phyloP scores from a whole-genome alignment of 2,329 filamentous ascomycete species.

The Alternaria postmessia region DNA sequence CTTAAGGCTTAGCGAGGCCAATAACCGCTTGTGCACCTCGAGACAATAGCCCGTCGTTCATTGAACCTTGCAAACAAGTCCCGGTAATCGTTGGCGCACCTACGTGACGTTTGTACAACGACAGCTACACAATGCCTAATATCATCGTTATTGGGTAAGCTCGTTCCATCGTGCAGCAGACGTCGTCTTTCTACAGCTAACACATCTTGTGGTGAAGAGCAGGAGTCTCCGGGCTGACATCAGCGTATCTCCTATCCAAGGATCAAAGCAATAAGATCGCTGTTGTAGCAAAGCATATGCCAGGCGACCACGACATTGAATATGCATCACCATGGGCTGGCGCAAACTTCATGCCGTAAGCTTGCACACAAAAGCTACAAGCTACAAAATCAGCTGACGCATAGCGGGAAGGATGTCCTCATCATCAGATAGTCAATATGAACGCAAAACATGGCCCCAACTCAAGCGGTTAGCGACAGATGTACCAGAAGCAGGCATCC shows the following conservation, averaged over 20 bases:
- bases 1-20: not conserved
- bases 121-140: slow-evolving; percentile 23
- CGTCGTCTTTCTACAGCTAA: not conserved
- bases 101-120: not conserved
- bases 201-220: slow-evolving; percentile 56
- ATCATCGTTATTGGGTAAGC: slow-evolving; percentile 58
- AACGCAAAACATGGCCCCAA: slow-evolving; percentile 51
- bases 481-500: slow-evolving; percentile 78
- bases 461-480: slow-evolving; percentile 57
- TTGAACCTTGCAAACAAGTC: not conserved
- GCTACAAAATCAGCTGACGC: not conserved
- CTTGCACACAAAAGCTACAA: not conserved
- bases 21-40: not conserved
- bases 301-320: slow-evolving; percentile 89
- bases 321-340: slow-evolving; percentile 93
- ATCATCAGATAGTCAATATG: slow-evolving; percentile 3
- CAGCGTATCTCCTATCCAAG: slow-evolving; percentile 65
- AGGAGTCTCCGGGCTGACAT: slow-evolving; percentile 71
- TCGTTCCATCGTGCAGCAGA: not conserved
- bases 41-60: not conserved
- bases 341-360: slow-evolving; percentile 63
- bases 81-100: not conserved
- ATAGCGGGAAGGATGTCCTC: slow-evolving; percentile 7
- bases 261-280: not conserved
- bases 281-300: slow-evolving; percentile 86